Percentiles rank a stretch among this genome's conserved stretches.
Conservation (phyloP, 257 asterid species). For the Pogostemon cablin region DNA sequence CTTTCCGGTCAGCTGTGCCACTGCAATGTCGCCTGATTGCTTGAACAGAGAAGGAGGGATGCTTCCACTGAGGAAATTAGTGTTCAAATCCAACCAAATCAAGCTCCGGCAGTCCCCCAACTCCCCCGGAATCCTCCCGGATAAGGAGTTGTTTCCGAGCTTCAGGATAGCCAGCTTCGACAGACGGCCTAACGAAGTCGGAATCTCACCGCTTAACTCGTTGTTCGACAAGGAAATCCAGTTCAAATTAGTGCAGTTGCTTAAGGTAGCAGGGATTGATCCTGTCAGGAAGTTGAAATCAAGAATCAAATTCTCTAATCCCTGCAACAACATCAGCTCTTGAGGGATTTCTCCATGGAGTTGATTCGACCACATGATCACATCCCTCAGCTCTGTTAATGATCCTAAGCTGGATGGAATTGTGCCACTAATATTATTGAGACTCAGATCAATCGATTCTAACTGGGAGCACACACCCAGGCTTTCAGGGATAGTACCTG, state of each 20-base stretch:
- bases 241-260: conserved; percentile 77
- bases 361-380: conserved; percentile 75
- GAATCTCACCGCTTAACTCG: conserved; percentile 65
- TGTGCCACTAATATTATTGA: conserved; percentile 62
- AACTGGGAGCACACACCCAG: conserved; percentile 67
- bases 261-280: conserved; percentile 61
- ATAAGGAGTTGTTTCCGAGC: conserved; percentile 74
- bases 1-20: conserved; percentile 63
- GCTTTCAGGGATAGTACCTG: conserved; percentile 65
- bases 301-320: conserved; percentile 82
- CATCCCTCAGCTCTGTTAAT: conserved; percentile 57
- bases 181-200: conserved; percentile 66
- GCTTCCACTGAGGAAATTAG: conserved; percentile 64
- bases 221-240: conserved; percentile 94
- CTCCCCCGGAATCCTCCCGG: conserved; percentile 72
- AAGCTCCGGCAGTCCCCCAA: conserved; percentile 84
- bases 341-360: conserved; percentile 81
- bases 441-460: conserved; percentile 88
- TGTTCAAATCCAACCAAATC: conserved; percentile 90
- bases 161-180: conserved; percentile 74
- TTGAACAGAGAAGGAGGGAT: conserved; percentile 72
- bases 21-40: conserved; percentile 80
- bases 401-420: conserved; percentile 79
- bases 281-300: conserved; percentile 80
- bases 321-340: conserved; percentile 58